Base-by-base conservation (phyloP, 2,329 filamentous ascomycete species). In the Fusarium secorum region DNA sequence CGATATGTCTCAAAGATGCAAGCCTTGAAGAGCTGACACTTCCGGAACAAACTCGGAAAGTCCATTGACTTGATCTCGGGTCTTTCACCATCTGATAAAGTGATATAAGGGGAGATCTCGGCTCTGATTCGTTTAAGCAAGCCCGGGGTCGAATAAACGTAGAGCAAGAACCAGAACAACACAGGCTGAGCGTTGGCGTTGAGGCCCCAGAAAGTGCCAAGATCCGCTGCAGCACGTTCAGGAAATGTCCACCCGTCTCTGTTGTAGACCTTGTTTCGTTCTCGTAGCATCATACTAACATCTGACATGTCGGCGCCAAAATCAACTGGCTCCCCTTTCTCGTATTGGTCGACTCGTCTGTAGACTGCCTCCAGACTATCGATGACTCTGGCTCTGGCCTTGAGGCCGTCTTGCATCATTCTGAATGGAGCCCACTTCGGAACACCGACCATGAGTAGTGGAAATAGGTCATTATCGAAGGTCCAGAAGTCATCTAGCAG, bases 381-480 rank as follows among this genome's bases (percentile, higher is more conserved):
- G 9, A 69, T 62, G 0, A 76, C 33, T 20, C 74, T 65, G 18
- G 58, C 41, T 36, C 70, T 63, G 1, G 72, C 74, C 11, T 66
- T 61, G 3, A 68, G 39, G 3, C 72, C 74, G 9, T 75, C 70
- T 11, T 59, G 53, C 41, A 74, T 57, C 22, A 59, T 56, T 11
- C 48, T 66, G 28, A 75, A 72, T 0, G 72, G 74, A 2, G 54
- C 52, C 74, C 74, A 75, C 17, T 30, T 42, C 4, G 74, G 74
- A 20, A 75, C 39, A 1, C 73, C 73, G 11, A 74, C 53, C 58
- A 73, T 61, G 6, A 75, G 60, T 4, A 75, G 38, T 11, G 64
- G 57, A 13, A 75, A 75, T 5, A 70, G 15, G 3, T 75, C 60
- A 30, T 72, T 73, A n/a, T 75, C 74, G 18, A 75, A 75, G 10